Percentiles rank a stretch among this genome's conserved stretches.
phyloP scores from a whole-genome alignment of 2,329 filamentous ascomycete genomes.

The Teratosphaeria viscida region DNA sequence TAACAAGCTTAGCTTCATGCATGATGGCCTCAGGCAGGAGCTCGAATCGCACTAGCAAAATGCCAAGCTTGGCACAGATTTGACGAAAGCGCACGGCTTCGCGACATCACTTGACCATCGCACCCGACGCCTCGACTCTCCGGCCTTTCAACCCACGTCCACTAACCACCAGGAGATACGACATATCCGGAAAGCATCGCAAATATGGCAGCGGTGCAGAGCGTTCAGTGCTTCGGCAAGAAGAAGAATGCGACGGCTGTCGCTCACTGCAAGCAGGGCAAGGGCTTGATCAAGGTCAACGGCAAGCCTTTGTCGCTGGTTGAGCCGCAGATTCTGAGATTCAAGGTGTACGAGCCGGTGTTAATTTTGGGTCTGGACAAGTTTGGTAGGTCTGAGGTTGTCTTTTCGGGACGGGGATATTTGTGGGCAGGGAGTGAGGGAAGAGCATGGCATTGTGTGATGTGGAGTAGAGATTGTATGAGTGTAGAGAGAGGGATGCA shows the following conservation, averaged over 20 bases:
- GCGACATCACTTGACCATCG: constrained; percentile 2
- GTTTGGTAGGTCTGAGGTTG: constrained; percentile 49
- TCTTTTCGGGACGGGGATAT: background rate
- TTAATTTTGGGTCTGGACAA: constrained; percentile 96
- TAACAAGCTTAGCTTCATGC: no score
- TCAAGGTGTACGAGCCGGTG: constrained; percentile 99
- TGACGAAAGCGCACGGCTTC: background rate
- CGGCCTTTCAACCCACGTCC: background rate
- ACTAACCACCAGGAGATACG: background rate
- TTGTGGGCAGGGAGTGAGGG: background rate
- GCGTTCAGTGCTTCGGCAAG: constrained; percentile 94
- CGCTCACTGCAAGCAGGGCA: constrained; percentile 85
- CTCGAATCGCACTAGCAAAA: background rate
- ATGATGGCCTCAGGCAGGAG: no score
- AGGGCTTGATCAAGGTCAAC: constrained; percentile 97
- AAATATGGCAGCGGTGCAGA: constrained; percentile 56
- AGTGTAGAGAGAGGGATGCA: background rate
- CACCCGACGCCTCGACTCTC: constrained; percentile 1
- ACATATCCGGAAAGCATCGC: constrained; percentile 2
- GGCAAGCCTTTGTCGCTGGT: constrained; percentile 89
- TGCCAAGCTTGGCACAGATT: background rate
- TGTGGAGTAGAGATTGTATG: background rate
- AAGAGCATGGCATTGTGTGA: background rate
- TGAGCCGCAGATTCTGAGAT: constrained; percentile 92
- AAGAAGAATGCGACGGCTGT: constrained; percentile 58